Percentiles rank a stretch among this genome's conserved stretches.
Conservation (phyloP, 495 filamentous ascomycete species). For the Lophiostoma macrostomum region DNA sequence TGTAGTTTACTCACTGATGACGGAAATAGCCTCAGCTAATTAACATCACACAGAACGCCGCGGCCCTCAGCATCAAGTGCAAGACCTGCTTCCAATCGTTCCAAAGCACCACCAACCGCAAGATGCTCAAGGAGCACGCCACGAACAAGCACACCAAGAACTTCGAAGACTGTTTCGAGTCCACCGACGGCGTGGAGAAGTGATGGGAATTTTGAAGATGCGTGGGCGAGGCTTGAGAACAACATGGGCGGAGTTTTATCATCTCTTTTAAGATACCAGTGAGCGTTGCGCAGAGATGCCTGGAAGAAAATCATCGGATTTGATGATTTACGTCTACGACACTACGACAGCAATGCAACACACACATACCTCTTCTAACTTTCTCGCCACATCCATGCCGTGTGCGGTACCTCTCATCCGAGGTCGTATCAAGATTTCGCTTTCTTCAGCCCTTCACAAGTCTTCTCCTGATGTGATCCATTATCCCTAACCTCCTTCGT, state of each 20-base stretch:
- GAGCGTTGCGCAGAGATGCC: too few species aligned
- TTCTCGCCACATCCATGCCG: too few species aligned
- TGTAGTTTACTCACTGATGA: neutral
- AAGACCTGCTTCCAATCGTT: conserved; percentile 33
- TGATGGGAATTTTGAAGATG: neutral
- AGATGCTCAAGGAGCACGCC: conserved; percentile 29
- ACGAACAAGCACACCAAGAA: conserved; percentile 24
- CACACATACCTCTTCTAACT: too few species aligned
- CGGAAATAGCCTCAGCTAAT: neutral
- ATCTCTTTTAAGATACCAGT: conserved; percentile 13
- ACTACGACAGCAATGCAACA: too few species aligned
- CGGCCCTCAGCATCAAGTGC: conserved; percentile 29
- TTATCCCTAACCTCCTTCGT: too few species aligned
- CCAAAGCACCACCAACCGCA: conserved; percentile 31
- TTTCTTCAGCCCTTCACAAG: too few species aligned
- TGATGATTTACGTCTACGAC: too few species aligned
- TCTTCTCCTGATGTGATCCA: too few species aligned
- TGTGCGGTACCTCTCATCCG: too few species aligned
- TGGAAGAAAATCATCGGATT: too few species aligned
- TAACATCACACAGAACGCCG: conserved; percentile 19
- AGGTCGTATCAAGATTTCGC: too few species aligned
- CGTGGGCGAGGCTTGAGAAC: too few species aligned
- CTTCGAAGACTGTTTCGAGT: conserved; percentile 26
- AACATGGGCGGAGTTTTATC: neutral
- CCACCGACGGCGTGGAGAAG: conserved; percentile 24